Evolutionary conservation across 1,284 basidiomycete genomes (phyloP).

Genomic region (Lentinula novae-zelandiae): DNA sequence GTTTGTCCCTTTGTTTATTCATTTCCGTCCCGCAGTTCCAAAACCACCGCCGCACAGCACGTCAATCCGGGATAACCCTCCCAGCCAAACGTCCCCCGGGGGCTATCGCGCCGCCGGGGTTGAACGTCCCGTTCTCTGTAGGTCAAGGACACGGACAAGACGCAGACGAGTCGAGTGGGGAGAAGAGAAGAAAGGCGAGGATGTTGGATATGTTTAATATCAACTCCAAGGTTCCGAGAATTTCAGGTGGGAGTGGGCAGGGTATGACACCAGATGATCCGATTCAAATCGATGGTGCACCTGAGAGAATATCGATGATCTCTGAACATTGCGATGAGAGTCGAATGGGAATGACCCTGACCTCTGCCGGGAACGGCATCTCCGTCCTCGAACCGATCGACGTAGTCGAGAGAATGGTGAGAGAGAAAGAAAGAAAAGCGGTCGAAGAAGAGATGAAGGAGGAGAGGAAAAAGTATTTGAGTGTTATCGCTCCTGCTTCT

Average conservation of each 20-base stretch:
- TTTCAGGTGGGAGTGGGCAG: not conserved
- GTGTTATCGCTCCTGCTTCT: conserved; percentile 4
- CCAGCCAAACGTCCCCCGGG: not conserved
- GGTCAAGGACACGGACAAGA: too few relatives aligned
- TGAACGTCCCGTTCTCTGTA: too few relatives aligned
- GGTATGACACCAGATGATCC: not conserved
- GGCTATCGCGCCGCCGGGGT: not conserved
- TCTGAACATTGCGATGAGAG: not conserved
- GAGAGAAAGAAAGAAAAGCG: not conserved
- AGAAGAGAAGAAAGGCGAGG: not conserved
- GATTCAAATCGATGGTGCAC: not conserved
- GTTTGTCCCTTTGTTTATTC: too few relatives aligned
- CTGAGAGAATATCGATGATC: not conserved
- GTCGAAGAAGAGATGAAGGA: not conserved
- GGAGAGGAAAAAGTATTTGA: conserved; percentile 3
- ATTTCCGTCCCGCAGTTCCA: too few relatives aligned
- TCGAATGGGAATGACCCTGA: not conserved
- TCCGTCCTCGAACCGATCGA: not conserved
- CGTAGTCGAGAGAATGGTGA: not conserved
- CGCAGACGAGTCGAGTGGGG: not conserved
- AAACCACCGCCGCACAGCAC: conserved; percentile 11
- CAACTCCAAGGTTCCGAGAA: too few relatives aligned
- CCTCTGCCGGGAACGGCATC: not conserved
- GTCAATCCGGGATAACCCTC: not conserved
- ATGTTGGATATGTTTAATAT: conserved; percentile 3